A percentile compares a stretch with the other conserved stretches of the same genome.
phyloP scores from a whole-genome alignment of 192 early-diverging fungal genomes.

The Rhizophagus sp. region DNA sequence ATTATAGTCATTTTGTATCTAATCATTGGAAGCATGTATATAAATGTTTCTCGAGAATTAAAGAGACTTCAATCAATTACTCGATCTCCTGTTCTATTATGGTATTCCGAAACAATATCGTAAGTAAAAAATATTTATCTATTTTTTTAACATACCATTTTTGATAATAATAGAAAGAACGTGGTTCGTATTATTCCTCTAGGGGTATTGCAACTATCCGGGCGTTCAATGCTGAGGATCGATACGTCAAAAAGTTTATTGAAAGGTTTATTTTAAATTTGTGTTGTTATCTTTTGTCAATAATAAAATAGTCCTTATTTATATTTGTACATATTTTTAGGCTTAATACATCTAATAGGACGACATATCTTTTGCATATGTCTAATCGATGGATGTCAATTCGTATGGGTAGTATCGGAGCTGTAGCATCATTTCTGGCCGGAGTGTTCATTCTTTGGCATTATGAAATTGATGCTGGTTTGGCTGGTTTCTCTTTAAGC shows the following conservation, averaged over 20 bases:
- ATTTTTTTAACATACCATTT: slow-evolving; percentile 33
- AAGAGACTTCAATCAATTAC: slow-evolving; percentile 79
- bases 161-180: slow-evolving; percentile 82
- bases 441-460: slow-evolving; percentile 63
- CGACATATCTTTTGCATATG: slow-evolving; percentile 80
- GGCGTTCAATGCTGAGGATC: slow-evolving; percentile 71
- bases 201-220: slow-evolving; percentile 80
- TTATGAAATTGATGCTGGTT: slow-evolving; percentile 64
- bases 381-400: slow-evolving; percentile 86
- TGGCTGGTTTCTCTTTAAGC: slow-evolving; percentile 83
- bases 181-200: slow-evolving; percentile 74
- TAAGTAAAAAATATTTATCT: slow-evolving; percentile 30
- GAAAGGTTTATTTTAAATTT: slow-evolving; percentile 9
- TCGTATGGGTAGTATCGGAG: slow-evolving; percentile 74
- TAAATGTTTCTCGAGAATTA: slow-evolving; percentile 66
- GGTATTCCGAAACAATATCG: slow-evolving; percentile 40
- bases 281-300: background rate
- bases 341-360: slow-evolving; percentile 71
- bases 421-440: slow-evolving; percentile 65
- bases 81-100: slow-evolving; percentile 41
- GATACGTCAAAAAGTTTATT: slow-evolving; percentile 63
- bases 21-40: slow-evolving; percentile 2
- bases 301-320: background rate
- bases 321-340: slow-evolving; percentile 12
- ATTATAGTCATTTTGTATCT: slow-evolving; percentile 20